phyloP scores from a whole-genome alignment of 2,329 filamentous ascomycete genomes.

The Dactylellina leptospora region DNA sequence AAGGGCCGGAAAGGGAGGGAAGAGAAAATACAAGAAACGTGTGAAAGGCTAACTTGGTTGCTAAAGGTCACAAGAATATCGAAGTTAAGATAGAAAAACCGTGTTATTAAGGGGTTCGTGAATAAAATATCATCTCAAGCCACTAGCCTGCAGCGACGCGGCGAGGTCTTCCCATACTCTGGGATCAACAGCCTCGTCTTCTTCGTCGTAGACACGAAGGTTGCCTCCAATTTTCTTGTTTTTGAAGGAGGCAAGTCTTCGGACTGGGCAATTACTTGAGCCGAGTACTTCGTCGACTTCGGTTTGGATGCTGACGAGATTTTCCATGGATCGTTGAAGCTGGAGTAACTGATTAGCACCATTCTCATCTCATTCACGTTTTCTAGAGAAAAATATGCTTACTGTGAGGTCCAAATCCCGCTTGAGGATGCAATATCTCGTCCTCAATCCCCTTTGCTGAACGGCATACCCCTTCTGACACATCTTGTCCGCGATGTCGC shows the following conservation, averaged over 20 bases:
- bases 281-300: conserved; percentile 51
- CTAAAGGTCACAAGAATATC: conserved; percentile 4
- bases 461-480: conserved; percentile 36
- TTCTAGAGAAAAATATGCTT: conserved; percentile 5
- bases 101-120: not conserved
- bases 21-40: not conserved
- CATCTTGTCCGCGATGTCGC: conserved; percentile 47
- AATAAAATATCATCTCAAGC: conserved; percentile 32
- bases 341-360: conserved; percentile 14
- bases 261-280: conserved; percentile 45
- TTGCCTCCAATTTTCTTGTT: conserved; percentile 52
- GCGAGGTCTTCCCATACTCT: conserved; percentile 50
- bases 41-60: conserved; percentile 4
- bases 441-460: conserved; percentile 44
- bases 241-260: conserved; percentile 50
- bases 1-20: conserved; percentile 9
- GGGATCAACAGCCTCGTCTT: conserved; percentile 48
- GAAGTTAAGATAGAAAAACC: conserved; percentile 1
- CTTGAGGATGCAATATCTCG: conserved; percentile 49
- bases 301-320: conserved; percentile 45
- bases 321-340: conserved; percentile 50
- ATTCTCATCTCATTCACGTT: no score
- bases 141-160: conserved; percentile 47
- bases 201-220: conserved; percentile 49
- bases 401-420: conserved; percentile 48